Base-by-base conservation (phyloP, 169 alveolate genomes). In the Miamiensis avidus region DNA sequence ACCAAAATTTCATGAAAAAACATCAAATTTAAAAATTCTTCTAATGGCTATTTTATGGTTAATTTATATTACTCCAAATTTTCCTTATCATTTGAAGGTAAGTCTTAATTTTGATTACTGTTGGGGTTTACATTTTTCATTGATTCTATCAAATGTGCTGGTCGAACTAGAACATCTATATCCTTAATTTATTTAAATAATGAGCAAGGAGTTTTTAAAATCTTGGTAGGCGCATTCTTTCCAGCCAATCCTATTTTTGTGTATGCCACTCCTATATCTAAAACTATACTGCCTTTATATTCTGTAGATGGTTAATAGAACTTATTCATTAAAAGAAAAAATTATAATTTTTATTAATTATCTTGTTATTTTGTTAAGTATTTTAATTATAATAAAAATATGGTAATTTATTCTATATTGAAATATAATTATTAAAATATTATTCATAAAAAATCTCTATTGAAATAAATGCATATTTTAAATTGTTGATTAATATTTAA, bases 181-280 rank as follows among this genome's bases (percentile, higher is more conserved):
- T 77, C 82, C 64, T 79, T 79, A 30, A 79, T 29, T 34, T 79
- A 34, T 64, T 29, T 26, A 49, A 79, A 79, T 28, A 79, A 11
- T 34, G 34, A 34, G 20, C 49, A 49, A 1, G 84, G 84, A 25
- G 84, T 79, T 79, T 49, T 79, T 11, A 79, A 34, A 28, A 79
- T 79, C 65, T 28, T 79, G 4, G 29, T 29, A 6, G 84, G 84
- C 20, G 33, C 75, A 49, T 79, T 79, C 28, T 79, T 74, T 1
- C 84, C 84, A 15, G 76, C 27, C 29, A 49, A 79, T 0, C 84
- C 84, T 79, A 79, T 79, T 65, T 79, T 79, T 27, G 84, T 79
- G 64, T 79, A 79, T 29, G 84, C 84, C 1, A 79, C 64, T 34
- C 84, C 84, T 15, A 79, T 79, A 65, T 79, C 84, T 49, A 79